Conservation (phyloP, 371 early-diverging fungal genomes). For the Mortierella sp. region DNA sequence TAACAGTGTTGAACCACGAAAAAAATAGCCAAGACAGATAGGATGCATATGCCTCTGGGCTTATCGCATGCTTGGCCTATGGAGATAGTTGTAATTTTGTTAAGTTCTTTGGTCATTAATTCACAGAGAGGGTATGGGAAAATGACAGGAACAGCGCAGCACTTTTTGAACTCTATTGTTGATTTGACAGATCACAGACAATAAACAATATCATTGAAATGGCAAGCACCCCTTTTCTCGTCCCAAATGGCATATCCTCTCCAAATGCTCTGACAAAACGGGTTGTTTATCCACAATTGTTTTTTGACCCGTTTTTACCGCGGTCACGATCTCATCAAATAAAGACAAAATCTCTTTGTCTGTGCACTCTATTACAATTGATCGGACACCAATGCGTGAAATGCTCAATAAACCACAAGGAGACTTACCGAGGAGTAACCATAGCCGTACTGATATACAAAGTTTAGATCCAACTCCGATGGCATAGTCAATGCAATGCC, state of each 20-base stretch:
- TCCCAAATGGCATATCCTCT: no score
- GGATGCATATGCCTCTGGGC: constrained; percentile 50
- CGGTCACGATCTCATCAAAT: not conserved
- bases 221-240: constrained; percentile 5
- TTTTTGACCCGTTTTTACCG: no score
- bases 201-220: constrained; percentile 8
- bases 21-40: constrained; percentile 53
- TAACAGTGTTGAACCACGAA: constrained; percentile 53
- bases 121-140: not conserved
- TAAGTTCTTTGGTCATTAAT: not conserved
- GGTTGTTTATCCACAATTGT: not conserved
- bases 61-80: constrained; percentile 48
- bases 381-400: not conserved
- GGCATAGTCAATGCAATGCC: constrained; percentile 48
- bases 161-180: not conserved
- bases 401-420: not conserved
- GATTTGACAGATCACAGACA: not conserved
- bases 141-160: not conserved
- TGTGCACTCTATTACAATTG: no score
- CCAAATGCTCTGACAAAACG: not conserved
- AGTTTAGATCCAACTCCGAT: constrained; percentile 46
- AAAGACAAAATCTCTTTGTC: no score
- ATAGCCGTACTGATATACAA: constrained; percentile 48
- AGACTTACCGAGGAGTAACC: constrained; percentile 51
- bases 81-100: not conserved